Conservation (phyloP, 352 stramenopile genomes). For the Pythium oligandrum region DNA sequence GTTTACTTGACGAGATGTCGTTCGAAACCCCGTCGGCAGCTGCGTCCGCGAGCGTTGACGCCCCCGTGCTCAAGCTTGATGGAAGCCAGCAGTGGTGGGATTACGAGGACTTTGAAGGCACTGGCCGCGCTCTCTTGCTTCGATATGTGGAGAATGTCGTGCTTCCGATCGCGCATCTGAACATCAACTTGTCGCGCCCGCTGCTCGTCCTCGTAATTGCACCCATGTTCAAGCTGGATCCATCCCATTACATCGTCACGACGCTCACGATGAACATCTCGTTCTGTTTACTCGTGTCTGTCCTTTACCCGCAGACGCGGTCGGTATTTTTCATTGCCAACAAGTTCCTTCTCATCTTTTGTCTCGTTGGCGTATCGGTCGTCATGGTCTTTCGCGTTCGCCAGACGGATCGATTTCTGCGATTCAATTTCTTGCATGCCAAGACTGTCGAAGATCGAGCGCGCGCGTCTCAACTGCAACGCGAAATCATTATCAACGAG, state of each 20-base stretch:
- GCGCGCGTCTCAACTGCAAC: conserved; percentile 58
- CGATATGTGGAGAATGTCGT: conserved; percentile 55
- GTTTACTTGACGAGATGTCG: conserved; percentile 34
- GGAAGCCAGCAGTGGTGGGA: conserved; percentile 43
- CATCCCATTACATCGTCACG: conserved; percentile 65
- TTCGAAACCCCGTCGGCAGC: conserved; percentile 4
- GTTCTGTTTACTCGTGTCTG: conserved; percentile 57
- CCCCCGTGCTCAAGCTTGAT: conserved; percentile 23
- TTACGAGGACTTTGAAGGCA: conserved; percentile 53
- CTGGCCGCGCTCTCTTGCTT: conserved; percentile 32
- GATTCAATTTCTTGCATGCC: conserved; percentile 71
- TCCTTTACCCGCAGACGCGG: conserved; percentile 55
- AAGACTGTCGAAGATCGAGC: conserved; percentile 68
- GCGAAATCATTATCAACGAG: conserved; percentile 81
- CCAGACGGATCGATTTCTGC: conserved; percentile 70
- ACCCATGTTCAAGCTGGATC: conserved; percentile 70
- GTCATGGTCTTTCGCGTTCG: conserved; percentile 63
- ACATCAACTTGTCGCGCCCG: conserved; percentile 62
- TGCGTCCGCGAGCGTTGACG: neutral
- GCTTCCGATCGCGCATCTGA: conserved; percentile 61
- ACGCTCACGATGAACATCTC: conserved; percentile 59
- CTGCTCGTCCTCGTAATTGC: conserved; percentile 54
- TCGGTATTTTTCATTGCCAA: conserved; percentile 58
- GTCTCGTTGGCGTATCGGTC: conserved; percentile 41
- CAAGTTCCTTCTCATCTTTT: conserved; percentile 72